Percentiles rank a stretch among this genome's conserved stretches.
Evolutionary conservation across 2,329 filamentous ascomycete species (phyloP).

Genomic region (Pseudopyricularia cyperi): DNA sequence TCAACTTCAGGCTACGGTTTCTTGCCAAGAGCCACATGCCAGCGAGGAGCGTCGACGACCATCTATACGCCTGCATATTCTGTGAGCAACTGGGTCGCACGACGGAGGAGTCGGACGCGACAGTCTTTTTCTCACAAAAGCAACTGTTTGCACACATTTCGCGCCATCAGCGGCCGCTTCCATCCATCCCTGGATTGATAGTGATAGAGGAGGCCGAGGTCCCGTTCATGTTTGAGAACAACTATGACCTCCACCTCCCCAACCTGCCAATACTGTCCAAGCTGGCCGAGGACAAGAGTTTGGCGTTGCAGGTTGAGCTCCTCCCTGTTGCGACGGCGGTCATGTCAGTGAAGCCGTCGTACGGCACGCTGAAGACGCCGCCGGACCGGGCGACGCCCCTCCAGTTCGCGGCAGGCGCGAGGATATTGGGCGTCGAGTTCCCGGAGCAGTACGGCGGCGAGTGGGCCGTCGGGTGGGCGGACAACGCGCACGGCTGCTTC

Average conservation of each 20-base stretch:
- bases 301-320: conserved; percentile 13
- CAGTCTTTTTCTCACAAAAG: conserved; percentile 40
- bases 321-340: conserved; percentile 31
- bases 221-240: conserved; percentile 26
- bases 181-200: conserved; percentile 31
- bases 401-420: conserved; percentile 25
- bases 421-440: conserved; percentile 37
- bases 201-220: conserved; percentile 29
- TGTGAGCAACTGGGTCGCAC: conserved; percentile 37
- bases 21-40: conserved; percentile 42
- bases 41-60: conserved; percentile 35
- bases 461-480: conserved; percentile 44
- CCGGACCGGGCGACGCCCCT: conserved; percentile 9
- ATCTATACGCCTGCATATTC: conserved; percentile 41
- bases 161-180: conserved; percentile 39
- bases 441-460: conserved; percentile 37
- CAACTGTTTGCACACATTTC: conserved; percentile 39
- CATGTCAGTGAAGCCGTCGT: conserved; percentile 32
- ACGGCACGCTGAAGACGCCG: conserved; percentile 23
- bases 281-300: background rate
- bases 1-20: conserved; percentile 39
- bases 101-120: conserved; percentile 39
- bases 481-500: conserved; percentile 33
- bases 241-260: conserved; percentile 40
- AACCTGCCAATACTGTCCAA: conserved; percentile 22